These are phyloP conservation scores for Didymella keratinophila DNA, from an alignment of 2,329 filamentous ascomycete genomes.

Conservation along the genomic window DNA sequence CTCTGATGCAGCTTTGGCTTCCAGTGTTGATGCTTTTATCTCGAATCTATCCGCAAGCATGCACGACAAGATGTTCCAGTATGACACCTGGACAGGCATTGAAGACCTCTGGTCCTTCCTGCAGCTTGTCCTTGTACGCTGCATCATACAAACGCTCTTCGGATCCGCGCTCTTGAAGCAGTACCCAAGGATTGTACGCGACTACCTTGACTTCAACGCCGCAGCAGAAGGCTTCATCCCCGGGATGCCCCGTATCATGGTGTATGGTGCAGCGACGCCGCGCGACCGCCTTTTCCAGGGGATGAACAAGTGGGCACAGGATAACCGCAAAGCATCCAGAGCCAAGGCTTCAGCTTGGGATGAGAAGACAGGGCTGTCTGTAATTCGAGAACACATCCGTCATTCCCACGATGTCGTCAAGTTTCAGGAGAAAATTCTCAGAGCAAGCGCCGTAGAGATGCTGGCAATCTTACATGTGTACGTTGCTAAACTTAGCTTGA, in stretches of 20 bases:
- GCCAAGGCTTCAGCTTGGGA: conserved; percentile 30
- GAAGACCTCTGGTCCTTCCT: conserved; percentile 44
- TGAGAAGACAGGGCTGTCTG: conserved; percentile 31
- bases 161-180: conserved; percentile 36
- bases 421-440: conserved; percentile 16
- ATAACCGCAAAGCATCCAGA: background rate
- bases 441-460: conserved; percentile 30
- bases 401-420: conserved; percentile 16
- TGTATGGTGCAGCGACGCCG: conserved; percentile 23
- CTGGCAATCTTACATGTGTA: conserved; percentile 40
- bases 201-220: conserved; percentile 39
- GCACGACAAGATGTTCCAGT: conserved; percentile 43
- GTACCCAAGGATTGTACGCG: conserved; percentile 35
- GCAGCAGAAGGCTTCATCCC: conserved; percentile 28
- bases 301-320: conserved; percentile 35
- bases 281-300: conserved; percentile 32
- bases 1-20: conserved; percentile 21
- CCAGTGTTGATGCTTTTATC: conserved; percentile 29
- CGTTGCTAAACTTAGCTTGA: background rate
- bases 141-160: conserved; percentile 36
- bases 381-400: conserved; percentile 32
- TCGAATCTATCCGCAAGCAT: conserved; percentile 34
- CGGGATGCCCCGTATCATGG: conserved; percentile 30
- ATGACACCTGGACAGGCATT: conserved; percentile 40
- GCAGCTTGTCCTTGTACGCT: conserved; percentile 37